Evolutionary conservation across 2,329 filamentous ascomycete genomes (phyloP).

Genomic region (Ophiostoma perfectum): DNA sequence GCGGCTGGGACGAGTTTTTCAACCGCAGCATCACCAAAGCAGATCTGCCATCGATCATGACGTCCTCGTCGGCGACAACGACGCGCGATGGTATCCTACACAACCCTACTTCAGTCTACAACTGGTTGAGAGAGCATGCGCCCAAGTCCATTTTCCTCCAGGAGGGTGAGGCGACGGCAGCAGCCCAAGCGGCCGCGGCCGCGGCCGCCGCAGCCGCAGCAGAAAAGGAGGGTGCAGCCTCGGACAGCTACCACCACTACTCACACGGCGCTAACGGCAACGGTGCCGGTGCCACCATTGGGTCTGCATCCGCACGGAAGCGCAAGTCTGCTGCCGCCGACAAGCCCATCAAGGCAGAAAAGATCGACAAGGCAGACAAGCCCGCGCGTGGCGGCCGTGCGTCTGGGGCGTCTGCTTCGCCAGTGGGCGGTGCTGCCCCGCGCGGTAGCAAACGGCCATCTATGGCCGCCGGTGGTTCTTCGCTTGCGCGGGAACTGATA

Average conservation of each 20-base stretch:
- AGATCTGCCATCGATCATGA: conserved; percentile 34
- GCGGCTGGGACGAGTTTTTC: conserved; percentile 35
- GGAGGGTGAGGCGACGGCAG: conserved; percentile 52
- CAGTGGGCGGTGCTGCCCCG: too few relatives aligned
- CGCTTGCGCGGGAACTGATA: conserved; percentile 20
- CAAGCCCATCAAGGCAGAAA: conserved; percentile 5
- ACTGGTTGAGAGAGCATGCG: conserved; percentile 83
- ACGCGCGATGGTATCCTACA: conserved; percentile 52
- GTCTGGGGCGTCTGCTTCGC: too few relatives aligned
- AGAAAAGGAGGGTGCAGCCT: conserved; percentile 33
- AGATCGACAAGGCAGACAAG: conserved; percentile 12
- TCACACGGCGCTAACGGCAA: conserved; percentile 23
- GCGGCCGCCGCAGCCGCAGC: conserved; percentile 30
- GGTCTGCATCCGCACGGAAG: conserved; percentile 3
- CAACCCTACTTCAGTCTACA: conserved; percentile 90
- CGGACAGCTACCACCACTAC: conserved; percentile 30
- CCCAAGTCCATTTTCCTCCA: conserved; percentile 74
- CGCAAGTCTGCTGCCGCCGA: conserved; percentile 19
- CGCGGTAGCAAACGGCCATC: conserved; percentile 34
- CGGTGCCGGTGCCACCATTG: neutral
- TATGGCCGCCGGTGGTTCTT: conserved; percentile 21
- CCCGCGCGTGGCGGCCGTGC: conserved; percentile 32
- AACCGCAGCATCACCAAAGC: conserved; percentile 35
- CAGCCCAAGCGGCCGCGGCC: neutral
- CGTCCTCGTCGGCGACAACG: conserved; percentile 34